phyloP scores from a whole-genome alignment of 2,329 filamentous ascomycete species.

The Pseudogymnoascus sp. region DNA sequence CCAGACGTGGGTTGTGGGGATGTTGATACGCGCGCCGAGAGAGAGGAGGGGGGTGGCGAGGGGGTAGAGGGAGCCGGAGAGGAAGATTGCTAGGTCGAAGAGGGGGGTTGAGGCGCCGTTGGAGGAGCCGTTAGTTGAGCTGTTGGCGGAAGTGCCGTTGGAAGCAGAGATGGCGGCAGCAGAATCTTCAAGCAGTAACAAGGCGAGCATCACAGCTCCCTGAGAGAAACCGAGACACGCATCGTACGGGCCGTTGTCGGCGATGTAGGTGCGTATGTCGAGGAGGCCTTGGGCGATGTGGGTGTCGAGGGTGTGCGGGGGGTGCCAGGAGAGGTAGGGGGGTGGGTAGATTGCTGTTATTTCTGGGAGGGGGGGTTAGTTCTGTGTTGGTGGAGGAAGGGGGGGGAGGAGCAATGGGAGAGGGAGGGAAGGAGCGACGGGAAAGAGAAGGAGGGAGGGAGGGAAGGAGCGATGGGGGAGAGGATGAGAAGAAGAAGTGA shows the following conservation, averaged over 20 bases:
- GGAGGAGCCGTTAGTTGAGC: too few species aligned
- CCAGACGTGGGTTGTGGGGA: neutral
- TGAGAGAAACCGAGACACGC: slow-evolving; percentile 9
- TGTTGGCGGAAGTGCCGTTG: neutral
- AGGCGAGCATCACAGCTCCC: neutral
- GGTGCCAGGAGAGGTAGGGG: neutral
- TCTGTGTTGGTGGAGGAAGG: neutral
- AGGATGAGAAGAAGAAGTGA: neutral
- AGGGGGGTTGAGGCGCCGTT: slow-evolving; percentile 27
- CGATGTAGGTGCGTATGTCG: slow-evolving; percentile 8
- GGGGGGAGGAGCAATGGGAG: too few species aligned
- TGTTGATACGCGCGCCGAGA: neutral
- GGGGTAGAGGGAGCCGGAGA: slow-evolving; percentile 16
- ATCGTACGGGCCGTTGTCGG: slow-evolving; percentile 9
- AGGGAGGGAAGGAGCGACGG: neutral
- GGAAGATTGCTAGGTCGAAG: slow-evolving; percentile 44
- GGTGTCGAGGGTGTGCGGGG: neutral
- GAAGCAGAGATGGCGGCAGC: neutral
- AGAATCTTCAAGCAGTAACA: neutral
- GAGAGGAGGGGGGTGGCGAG: neutral
- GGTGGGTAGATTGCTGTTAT: neutral
- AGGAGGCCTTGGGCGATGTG: neutral
- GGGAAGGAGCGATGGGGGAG: neutral
- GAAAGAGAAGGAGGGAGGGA: too few species aligned
- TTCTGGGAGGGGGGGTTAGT: neutral